phyloP scores from a whole-genome alignment of 495 filamentous ascomycete species.

The Penicillium soppii region DNA sequence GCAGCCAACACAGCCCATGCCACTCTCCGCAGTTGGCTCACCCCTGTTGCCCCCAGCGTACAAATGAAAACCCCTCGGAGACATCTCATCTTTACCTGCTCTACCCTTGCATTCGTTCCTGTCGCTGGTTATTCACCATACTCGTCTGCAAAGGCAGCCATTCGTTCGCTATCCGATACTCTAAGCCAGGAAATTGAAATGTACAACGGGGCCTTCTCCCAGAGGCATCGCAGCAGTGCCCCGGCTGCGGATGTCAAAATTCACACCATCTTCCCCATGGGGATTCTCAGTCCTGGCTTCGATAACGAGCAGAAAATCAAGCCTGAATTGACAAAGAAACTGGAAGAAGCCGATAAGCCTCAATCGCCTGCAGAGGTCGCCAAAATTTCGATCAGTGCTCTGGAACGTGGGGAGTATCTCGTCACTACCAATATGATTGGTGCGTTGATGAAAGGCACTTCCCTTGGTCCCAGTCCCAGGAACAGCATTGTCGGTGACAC shows the following conservation, averaged over 20 bases:
- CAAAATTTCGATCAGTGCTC: conserved; percentile 58
- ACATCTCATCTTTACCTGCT: conserved; percentile 88
- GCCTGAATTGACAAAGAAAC: conserved; percentile 72
- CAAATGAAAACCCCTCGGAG: conserved; percentile 47
- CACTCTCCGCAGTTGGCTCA: conserved; percentile 48
- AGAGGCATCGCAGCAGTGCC: conserved; percentile 42
- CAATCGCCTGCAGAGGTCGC: conserved; percentile 81
- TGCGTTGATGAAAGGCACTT: conserved; percentile 60
- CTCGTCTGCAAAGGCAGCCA: conserved; percentile 79
- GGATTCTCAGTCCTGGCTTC: conserved; percentile 72
- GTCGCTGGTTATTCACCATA: conserved; percentile 86
- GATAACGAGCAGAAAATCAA: conserved; percentile 80
- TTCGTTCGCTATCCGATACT: conserved; percentile 79
- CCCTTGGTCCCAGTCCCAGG: conserved; percentile 43
- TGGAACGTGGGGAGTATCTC: conserved; percentile 79
- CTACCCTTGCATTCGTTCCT: conserved; percentile 70
- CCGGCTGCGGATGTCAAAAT: conserved; percentile 65
- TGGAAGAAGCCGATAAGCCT: conserved; percentile 79
- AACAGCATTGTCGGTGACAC: conserved; percentile 44
- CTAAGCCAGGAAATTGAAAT: conserved; percentile 80
- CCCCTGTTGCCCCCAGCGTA: conserved; percentile 30
- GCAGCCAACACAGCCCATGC: conserved; percentile 83
- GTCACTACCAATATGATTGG: conserved; percentile 69
- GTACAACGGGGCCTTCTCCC: conserved; percentile 64
- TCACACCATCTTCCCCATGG: conserved; percentile 82